These are phyloP conservation scores for Neonectria hederae DNA, from an alignment of 2,329 filamentous ascomycete genomes.

Conservation along the genomic window DNA sequence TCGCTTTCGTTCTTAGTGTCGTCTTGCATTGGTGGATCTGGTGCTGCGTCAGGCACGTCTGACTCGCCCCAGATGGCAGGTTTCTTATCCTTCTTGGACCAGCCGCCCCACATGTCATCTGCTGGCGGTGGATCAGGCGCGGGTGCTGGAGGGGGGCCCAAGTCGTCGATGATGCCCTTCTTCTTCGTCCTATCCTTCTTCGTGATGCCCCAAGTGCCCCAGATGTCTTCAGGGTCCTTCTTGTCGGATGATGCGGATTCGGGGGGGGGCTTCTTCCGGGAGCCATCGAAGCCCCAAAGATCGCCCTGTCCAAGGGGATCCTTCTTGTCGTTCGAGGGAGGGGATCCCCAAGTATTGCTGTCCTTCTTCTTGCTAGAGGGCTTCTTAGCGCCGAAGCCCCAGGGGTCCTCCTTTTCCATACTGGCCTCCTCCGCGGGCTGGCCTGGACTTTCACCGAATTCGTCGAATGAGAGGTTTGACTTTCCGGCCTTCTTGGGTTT, in stretches of 20 bases:
- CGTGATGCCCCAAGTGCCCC: conserved; percentile 45
- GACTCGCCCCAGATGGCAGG: conserved; percentile 36
- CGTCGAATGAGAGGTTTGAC: conserved; percentile 58
- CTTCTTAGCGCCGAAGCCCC: conserved; percentile 49
- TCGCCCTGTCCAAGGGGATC: conserved; percentile 40
- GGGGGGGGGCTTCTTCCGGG: conserved; percentile 54
- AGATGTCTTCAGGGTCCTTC: conserved; percentile 45
- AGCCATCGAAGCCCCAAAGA: conserved; percentile 49
- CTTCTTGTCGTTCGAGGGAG: conserved; percentile 48
- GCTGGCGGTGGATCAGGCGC: conserved; percentile 38
- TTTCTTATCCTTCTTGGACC: conserved; percentile 47
- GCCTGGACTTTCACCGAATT: conserved; percentile 54
- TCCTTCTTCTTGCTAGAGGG: conserved; percentile 57
- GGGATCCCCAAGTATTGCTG: conserved; percentile 48
- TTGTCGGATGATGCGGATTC: conserved; percentile 34
- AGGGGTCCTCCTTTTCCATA: conserved; percentile 44
- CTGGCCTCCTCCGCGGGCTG: conserved; percentile 49
- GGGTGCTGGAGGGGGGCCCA: conserved; percentile 29
- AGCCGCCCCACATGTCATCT: conserved; percentile 42
- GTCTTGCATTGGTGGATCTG: conserved; percentile 33
- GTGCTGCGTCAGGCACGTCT: conserved; percentile 33
- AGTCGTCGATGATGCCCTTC: conserved; percentile 42
- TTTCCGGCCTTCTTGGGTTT: conserved; percentile 65
- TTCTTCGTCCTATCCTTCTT: conserved; percentile 48
- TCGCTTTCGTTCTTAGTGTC: conserved; percentile 36